Evolutionary conservation across 129 eudicot genomes (phyloP).

Genomic region (Kitagawia praeruptora): DNA sequence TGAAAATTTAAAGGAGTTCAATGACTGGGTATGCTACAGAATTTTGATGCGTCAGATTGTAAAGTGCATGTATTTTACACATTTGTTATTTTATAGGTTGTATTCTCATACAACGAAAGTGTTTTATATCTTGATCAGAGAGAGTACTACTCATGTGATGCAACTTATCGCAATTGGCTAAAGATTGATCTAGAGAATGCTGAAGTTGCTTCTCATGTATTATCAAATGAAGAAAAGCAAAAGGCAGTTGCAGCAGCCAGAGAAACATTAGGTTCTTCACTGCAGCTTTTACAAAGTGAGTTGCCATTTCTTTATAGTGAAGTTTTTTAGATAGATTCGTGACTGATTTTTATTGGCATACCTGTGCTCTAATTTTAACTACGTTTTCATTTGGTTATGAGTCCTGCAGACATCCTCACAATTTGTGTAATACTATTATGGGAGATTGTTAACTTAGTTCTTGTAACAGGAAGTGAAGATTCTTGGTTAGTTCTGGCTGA

Average conservation of each 20-base stretch:
- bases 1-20: slow-evolving; percentile 82
- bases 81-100: background rate
- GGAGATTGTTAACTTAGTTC: slow-evolving; percentile 3
- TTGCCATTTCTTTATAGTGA: slow-evolving; percentile 5
- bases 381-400: background rate
- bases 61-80: slow-evolving; percentile 3
- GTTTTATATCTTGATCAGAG: slow-evolving; percentile 37
- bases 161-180: slow-evolving; percentile 91
- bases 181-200: slow-evolving; percentile 68
- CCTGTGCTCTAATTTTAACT: background rate
- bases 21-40: slow-evolving; percentile 78
- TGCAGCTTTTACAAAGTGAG: slow-evolving; percentile 69
- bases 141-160: slow-evolving; percentile 96
- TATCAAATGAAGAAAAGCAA: slow-evolving; percentile 66
- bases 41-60: slow-evolving; percentile 1
- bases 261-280: slow-evolving; percentile 55
- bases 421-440: background rate
- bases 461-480: slow-evolving; percentile 50
- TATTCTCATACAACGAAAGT: background rate
- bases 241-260: slow-evolving; percentile 48
- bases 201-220: slow-evolving; percentile 35
- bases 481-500: slow-evolving; percentile 75
- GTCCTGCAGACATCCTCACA: background rate
- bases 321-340: background rate
- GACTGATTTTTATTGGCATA: background rate